Percentiles rank a stretch among this genome's conserved stretches.
phyloP scores from a whole-genome alignment of 352 stramenopile species.

The Globisporangium alternatum region DNA sequence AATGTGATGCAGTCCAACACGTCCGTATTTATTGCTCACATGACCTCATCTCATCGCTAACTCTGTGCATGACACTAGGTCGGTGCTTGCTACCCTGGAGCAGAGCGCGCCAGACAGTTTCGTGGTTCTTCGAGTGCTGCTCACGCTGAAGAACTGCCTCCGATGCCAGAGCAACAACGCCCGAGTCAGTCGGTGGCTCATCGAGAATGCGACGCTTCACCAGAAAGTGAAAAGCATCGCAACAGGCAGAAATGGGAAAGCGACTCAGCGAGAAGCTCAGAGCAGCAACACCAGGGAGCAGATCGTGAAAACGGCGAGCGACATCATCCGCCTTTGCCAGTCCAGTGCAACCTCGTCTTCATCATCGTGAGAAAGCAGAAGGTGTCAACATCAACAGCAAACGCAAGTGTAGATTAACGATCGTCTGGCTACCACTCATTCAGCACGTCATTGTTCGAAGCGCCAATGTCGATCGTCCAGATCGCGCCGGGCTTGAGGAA shows the following conservation, averaged over 20 bases:
- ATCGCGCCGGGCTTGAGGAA: conserved; percentile 73
- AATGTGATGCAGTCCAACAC: too few species aligned
- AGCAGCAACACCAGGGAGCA: conserved; percentile 27
- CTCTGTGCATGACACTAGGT: conserved; percentile 14
- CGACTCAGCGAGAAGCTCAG: conserved; percentile 4
- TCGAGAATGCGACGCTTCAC: conserved; percentile 22
- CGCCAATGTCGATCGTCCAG: conserved; percentile 83
- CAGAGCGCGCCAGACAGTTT: conserved; percentile 15
- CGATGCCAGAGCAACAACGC: conserved; percentile 36
- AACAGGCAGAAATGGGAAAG: neutral
- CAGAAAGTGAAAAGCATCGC: conserved; percentile 23
- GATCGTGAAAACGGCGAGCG: conserved; percentile 43
- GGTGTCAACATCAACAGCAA: neutral
- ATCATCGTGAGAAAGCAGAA: neutral
- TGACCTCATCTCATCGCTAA: neutral
- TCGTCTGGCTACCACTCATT: conserved; percentile 47
- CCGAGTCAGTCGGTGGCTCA: conserved; percentile 32
- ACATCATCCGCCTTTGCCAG: conserved; percentile 36
- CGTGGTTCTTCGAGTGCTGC: conserved; percentile 45
- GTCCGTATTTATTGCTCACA: too few species aligned
- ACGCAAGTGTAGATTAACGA: neutral
- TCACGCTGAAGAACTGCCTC: conserved; percentile 58
- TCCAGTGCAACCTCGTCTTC: neutral
- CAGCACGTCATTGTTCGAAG: conserved; percentile 57
- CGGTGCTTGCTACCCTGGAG: conserved; percentile 29